Evolutionary conservation across 768 basidiomycete species (phyloP).

Genomic region (Termitomyces sp.): DNA sequence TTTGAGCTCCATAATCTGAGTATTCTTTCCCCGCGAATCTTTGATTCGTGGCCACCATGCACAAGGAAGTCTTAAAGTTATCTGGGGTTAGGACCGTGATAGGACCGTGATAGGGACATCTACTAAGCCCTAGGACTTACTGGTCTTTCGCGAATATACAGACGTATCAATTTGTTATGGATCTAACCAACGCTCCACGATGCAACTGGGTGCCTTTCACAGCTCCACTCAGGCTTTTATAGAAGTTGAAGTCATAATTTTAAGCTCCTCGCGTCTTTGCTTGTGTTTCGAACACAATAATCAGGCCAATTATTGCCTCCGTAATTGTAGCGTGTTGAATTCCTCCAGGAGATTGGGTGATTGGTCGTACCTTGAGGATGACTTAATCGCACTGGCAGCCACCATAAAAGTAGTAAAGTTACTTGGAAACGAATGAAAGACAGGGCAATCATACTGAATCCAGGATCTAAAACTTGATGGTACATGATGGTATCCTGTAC

Average conservation of each 20-base stretch:
- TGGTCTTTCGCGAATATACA: background rate
- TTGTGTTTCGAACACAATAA: background rate
- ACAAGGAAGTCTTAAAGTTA: constrained; percentile 37
- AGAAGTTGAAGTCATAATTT: background rate
- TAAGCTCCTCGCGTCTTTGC: background rate
- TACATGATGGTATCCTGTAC: constrained; percentile 4
- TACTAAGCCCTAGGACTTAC: background rate
- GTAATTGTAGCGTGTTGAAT: background rate
- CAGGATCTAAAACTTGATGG: background rate
- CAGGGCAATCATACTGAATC: background rate
- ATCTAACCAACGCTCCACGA: background rate
- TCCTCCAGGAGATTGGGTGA: background rate
- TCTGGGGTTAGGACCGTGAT: constrained; percentile 30
- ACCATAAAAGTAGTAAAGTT: background rate
- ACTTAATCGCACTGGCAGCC: background rate
- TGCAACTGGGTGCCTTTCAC: background rate
- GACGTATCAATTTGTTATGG: no score
- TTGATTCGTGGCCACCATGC: constrained; percentile 40
- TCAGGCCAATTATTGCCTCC: background rate
- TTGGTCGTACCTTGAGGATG: background rate
- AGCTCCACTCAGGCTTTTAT: background rate
- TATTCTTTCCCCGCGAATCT: constrained; percentile 35
- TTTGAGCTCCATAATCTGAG: constrained; percentile 16
- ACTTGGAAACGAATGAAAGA: background rate
- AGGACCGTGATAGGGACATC: constrained; percentile 24